Evolutionary conservation across 345 rosid genomes (phyloP), one percentile per base, ranked within the genome.

Genomic region (Moricandia arvensis): DNA sequence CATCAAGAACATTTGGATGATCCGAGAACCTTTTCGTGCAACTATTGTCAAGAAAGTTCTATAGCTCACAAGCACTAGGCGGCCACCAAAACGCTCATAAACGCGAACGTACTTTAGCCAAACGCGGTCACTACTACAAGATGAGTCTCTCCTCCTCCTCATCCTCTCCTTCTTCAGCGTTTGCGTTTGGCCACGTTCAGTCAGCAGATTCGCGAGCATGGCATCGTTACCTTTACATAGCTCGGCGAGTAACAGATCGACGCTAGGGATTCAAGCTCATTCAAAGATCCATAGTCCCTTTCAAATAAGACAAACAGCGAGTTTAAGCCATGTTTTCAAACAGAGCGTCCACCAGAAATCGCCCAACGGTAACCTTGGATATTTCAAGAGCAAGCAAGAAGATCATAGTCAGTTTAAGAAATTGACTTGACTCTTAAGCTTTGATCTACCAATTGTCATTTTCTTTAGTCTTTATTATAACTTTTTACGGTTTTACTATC

Each of bases 31-130:
- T 93, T 93, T 74, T 86, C 94, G 0, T 93, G 98, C 82, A 93
- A 93, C 63, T 93, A 85, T 65, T 93, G 98, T 81, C 96, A 87
- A 84, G 98, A 71, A 90, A 90, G 84, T 93, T 93, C 78, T 91
- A 91, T 27, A 91, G 98, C 76, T 93, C 98, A 30, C 98, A 93
- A 78, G 98, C 98, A 41, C 85, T 91, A 33, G 98, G 98, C 0
- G 98, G 98, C 3, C 98, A 93, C 72, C 98, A 93, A 82, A 93
- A 93, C 73, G 98, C 96, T 1, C 97, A 93, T 30, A 93, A 91
- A 77, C 86, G 94, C 15, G 98, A 91, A 78, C 83, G 97, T 74
- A 90, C 94, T 6, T 87, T 93, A 11, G 98, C 96, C 0, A 93
- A 90, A 76, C 86, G 93, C 13, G 94, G 91, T 9, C 87, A 85